phyloP scores from a whole-genome alignment of 2,329 filamentous ascomycete species.

The Polychaeton citri region DNA sequence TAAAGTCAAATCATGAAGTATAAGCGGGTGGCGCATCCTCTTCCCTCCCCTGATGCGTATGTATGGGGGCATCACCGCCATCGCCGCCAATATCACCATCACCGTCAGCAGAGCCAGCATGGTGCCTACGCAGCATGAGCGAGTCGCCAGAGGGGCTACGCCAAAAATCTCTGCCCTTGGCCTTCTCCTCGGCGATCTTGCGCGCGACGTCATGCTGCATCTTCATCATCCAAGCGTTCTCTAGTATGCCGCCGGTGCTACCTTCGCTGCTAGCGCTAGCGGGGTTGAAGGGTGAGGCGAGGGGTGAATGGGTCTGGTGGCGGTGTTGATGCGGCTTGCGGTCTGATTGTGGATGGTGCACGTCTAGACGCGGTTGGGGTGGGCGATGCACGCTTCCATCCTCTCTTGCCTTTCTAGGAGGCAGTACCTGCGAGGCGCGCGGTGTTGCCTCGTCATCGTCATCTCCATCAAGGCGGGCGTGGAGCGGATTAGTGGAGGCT shows the following conservation, averaged over 20 bases:
- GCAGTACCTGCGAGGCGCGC: constrained; percentile 2
- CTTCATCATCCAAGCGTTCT: constrained; percentile 80
- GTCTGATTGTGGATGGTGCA: neutral
- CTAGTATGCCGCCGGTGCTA: constrained; percentile 44
- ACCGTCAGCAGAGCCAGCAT: neutral
- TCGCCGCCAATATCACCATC: neutral
- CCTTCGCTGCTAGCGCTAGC: constrained; percentile 1
- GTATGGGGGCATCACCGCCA: too few relatives aligned
- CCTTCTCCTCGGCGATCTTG: constrained; percentile 78
- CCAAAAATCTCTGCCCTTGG: constrained; percentile 11
- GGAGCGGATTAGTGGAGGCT: constrained; percentile 1
- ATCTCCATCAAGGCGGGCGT: constrained; percentile 4
- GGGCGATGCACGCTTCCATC: neutral
- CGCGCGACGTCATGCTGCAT: constrained; percentile 86
- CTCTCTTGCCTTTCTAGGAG: neutral
- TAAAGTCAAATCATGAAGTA: constrained; percentile 14
- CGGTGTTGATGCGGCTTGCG: neutral
- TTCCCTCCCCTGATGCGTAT: too few relatives aligned
- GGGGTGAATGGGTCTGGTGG: neutral
- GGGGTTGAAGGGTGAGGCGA: neutral
- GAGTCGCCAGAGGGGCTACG: neutral
- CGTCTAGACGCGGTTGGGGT: constrained; percentile 1
- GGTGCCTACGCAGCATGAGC: neutral
- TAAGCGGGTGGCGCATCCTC: constrained; percentile 20
- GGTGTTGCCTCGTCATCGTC: constrained; percentile 5